Base-by-base conservation (phyloP, 1,284 basidiomycete genomes). In the Abortiporus biennis region DNA sequence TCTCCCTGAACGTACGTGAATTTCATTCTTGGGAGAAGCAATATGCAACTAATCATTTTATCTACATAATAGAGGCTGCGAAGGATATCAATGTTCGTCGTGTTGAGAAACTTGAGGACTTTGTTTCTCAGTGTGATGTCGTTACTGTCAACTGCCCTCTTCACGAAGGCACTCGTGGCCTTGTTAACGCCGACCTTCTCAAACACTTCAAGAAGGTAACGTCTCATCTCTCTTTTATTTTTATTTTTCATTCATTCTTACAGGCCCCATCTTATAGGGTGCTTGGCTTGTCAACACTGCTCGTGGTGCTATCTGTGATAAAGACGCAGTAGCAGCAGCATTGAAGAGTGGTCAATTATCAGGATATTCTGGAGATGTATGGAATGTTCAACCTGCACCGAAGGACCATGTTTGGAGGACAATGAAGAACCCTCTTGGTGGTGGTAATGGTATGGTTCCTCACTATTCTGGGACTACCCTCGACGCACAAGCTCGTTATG, bases 401-500 rank as follows among this genome's bases (percentile, higher is more conserved):
- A 74, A 72, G 50, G 85, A 93, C 64, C 92, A 96, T 68, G 69
- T 85, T 33, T 95, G 88, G 91, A 77, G 91, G 49, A 79, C 76
- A 36, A 78, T 84, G 75, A 81, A 85, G 71, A 90, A 90, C 71
- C 76, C 78, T 32, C 72, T 85, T 21, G 83, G 82, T 17, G 85
- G 76, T 43, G 91, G 90, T 23, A 89, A 90, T 63, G 87, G 81
- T 53, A 87, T 88, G 85, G 81, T 85, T n/a, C 82, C 85, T 12
- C 87, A 92, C 59, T 88, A 88, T 66, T 85, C 81, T 49, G 92
- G 91, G 32, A 94, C 92, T 9, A 92, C 92, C 4, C 74, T 96
- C 47, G 93, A 96, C 56, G 92, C 93, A 1, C 93, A 96, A 68
- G 75, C 70, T 35, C 85, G 93, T 44, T 97, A 97, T 61, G 92